Conservation (phyloP, 805 yeast species). For the Cyberlindnera nakhonratchasimensis region DNA sequence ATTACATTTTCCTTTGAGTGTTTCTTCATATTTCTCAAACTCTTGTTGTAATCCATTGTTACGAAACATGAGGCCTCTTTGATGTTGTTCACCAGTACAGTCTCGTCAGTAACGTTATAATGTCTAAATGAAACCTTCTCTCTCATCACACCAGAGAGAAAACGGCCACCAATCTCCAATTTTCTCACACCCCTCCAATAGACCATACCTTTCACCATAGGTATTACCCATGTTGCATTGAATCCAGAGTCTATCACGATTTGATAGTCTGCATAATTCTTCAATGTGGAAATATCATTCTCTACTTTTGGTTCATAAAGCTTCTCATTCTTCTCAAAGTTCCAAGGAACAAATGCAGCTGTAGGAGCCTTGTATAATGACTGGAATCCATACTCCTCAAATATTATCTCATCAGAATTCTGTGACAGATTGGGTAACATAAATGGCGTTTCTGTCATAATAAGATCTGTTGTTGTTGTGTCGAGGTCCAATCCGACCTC, state of each 20-base stretch:
- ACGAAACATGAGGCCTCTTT: slow-evolving; percentile 76
- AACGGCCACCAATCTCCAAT: slow-evolving; percentile 82
- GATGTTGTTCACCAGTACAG: slow-evolving; percentile 75
- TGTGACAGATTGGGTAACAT: slow-evolving; percentile 77
- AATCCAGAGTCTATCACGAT: slow-evolving; percentile 87
- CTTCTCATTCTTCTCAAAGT: slow-evolving; percentile 29
- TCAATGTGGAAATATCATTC: slow-evolving; percentile 17
- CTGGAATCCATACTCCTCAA: slow-evolving; percentile 87
- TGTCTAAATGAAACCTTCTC: slow-evolving; percentile 88
- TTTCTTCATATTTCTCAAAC: slow-evolving; percentile 38
- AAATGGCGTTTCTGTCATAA: slow-evolving; percentile 78
- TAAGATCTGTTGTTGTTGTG: slow-evolving; percentile 53
- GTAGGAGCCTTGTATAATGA: slow-evolving; percentile 65
- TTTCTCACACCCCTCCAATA: slow-evolving; percentile 74
- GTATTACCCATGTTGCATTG: slow-evolving; percentile 82
- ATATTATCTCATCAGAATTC: slow-evolving; percentile 85
- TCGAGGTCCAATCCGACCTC: slow-evolving; percentile 41
- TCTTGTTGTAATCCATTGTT: slow-evolving; percentile 52
- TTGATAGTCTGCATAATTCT: slow-evolving; percentile 53
- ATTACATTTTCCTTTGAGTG: slow-evolving; percentile 35
- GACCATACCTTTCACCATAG: slow-evolving; percentile 74
- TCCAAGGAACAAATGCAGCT: slow-evolving; percentile 63
- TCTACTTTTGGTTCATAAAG: slow-evolving; percentile 27
- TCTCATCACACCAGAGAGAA: slow-evolving; percentile 75
- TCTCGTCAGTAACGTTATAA: slow-evolving; percentile 91